A percentile compares a stretch with the other conserved stretches of the same genome.
These are phyloP conservation scores for Albizia julibrissin DNA, from an alignment of 306 rosid genomes.

Conservation along the genomic window DNA sequence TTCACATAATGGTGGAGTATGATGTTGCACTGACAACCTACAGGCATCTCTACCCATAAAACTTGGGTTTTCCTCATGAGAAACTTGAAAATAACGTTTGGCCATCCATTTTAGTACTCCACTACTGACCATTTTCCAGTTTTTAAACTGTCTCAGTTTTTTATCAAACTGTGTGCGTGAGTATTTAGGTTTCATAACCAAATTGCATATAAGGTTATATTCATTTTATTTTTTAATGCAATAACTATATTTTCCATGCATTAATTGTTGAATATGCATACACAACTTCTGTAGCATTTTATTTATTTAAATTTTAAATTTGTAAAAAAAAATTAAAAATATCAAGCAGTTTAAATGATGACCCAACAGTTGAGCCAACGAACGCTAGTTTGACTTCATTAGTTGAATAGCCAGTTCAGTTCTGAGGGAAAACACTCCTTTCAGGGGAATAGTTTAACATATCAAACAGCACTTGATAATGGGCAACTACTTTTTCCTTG, in stretches of 20 bases:
- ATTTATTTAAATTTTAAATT: background rate
- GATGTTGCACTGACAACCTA: background rate
- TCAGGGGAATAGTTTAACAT: conserved; percentile 28
- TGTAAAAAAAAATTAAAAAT: background rate
- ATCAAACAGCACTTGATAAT: background rate
- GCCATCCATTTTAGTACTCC: background rate
- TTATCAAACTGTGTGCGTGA: no score
- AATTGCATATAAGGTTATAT: background rate
- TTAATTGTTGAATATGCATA: background rate
- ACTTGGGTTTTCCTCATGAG: background rate
- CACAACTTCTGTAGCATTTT: background rate
- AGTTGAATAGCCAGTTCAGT: background rate
- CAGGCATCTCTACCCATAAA: background rate
- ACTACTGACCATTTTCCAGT: background rate
- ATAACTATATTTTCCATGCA: background rate
- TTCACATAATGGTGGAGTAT: background rate
- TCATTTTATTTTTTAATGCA: background rate
- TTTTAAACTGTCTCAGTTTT: background rate
- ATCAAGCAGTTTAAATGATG: background rate
- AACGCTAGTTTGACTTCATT: background rate
- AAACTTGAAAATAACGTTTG: background rate
- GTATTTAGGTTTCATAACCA: no score
- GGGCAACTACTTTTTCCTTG: background rate
- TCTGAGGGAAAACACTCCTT: conserved; percentile 19
- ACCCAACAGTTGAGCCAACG: background rate